These are phyloP conservation scores for Penicillium diatomitis DNA, from an alignment of 495 filamentous ascomycete species.

Conservation along the genomic window DNA sequence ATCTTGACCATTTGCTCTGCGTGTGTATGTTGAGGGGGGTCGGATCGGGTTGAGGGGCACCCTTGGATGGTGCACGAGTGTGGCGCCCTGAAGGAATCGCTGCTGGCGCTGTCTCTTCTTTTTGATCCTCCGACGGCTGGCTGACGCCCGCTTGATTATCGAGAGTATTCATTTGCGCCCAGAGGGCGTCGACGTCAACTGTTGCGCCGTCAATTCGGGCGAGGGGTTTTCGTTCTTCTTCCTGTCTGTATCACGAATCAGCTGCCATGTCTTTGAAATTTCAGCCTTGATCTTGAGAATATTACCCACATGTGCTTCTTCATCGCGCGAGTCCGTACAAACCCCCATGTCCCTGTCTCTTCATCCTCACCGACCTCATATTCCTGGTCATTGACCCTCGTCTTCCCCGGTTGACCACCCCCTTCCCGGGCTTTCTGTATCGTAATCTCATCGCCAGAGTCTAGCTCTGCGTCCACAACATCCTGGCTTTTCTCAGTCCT, in stretches of 20 bases:
- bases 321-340: constrained; percentile 75
- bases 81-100: neutral
- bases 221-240: constrained; percentile 48
- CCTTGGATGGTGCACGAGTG: constrained; percentile 14
- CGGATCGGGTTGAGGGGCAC: constrained; percentile 8
- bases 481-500: constrained; percentile 24
- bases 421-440: constrained; percentile 51
- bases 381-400: constrained; percentile 37
- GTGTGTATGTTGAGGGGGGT: constrained; percentile 8
- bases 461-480: constrained; percentile 28
- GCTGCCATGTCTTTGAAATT: constrained; percentile 5
- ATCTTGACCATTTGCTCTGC: constrained; percentile 61
- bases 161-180: constrained; percentile 65
- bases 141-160: constrained; percentile 8
- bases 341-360: constrained; percentile 63
- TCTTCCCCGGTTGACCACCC: constrained; percentile 44
- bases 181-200: constrained; percentile 81
- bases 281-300: neutral
- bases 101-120: constrained; percentile 8
- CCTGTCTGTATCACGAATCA: constrained; percentile 37
- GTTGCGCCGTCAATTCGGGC: constrained; percentile 61
- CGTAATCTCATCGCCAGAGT: constrained; percentile 73
- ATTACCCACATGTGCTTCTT: constrained; percentile 46
- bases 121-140: constrained; percentile 8
- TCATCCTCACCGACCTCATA: constrained; percentile 44